Conservation (phyloP, 2,329 filamentous ascomycete species). For the Ophiostoma triangulosporum region DNA sequence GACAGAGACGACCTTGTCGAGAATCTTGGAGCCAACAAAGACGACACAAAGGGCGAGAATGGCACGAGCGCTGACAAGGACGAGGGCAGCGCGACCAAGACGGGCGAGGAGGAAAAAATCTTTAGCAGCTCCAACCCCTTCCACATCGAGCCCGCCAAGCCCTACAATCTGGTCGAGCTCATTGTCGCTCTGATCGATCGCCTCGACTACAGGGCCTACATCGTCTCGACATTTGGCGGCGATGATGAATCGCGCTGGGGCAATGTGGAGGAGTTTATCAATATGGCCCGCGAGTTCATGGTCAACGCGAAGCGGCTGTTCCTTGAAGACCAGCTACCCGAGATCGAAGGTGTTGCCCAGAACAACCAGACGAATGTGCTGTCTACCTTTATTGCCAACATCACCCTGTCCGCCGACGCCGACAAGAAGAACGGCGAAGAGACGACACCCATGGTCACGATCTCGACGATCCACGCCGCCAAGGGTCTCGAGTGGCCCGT, state of each 20-base stretch:
- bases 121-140: neutral
- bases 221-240: constrained; percentile 57
- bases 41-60: neutral
- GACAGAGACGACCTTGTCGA: neutral
- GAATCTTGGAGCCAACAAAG: neutral
- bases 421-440: constrained; percentile 46
- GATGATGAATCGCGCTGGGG: constrained; percentile 70
- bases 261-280: constrained; percentile 80
- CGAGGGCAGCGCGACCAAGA: constrained; percentile 14
- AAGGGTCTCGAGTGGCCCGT: constrained; percentile 96
- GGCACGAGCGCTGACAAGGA: constrained; percentile 3
- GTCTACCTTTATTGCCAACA: constrained; percentile 75
- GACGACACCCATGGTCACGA: constrained; percentile 43
- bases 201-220: constrained; percentile 58
- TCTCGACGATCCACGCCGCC: constrained; percentile 91
- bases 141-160: neutral
- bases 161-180: constrained; percentile 28
- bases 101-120: neutral
- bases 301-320: constrained; percentile 24
- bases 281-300: constrained; percentile 60
- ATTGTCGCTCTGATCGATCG: constrained; percentile 45
- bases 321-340: constrained; percentile 41
- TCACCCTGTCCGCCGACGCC: constrained; percentile 70
- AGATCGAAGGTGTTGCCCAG: constrained; percentile 60
- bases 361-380: constrained; percentile 49